Base-by-base conservation (phyloP, 495 filamentous ascomycete genomes). In the Podospora tetraspora region DNA sequence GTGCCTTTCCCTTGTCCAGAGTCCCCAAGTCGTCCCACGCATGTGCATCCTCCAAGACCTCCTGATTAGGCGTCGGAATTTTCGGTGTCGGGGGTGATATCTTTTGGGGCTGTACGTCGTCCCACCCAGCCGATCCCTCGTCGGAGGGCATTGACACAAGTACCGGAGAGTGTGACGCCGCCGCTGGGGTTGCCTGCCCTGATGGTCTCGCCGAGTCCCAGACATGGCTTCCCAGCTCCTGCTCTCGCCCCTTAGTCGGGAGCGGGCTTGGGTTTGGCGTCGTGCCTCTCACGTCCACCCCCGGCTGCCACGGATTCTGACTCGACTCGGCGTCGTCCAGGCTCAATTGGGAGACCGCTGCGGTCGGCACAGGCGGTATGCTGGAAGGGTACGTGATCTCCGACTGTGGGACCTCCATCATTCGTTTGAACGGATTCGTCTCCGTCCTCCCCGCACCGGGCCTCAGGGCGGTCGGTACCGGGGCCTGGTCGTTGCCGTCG, bases 391-490 rank as follows among this genome's bases (percentile, higher is more conserved):
- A 57, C 56, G 66, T 43, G 21, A 19, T 11, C 59, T 24, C 59
- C 22, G 57, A 24, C 27, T 34, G 63, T 25, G 12, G 52, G 22
- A 61, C 72, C 61, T 60, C 59, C 25, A 65, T 65, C 43, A 25
- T 58, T 32, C 80, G 79, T 69, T 82, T 83, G 74, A 84, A 86
- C 3, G 84, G 84, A 63, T 86, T 86, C n/a, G 84, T 85, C 66
- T 83, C 81, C 43, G 72, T 66, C 25, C 76, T 78, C 11, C 69
- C 76, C 60, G 65, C 73, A 64, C 77, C 78, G 0, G 79, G 80
- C 68, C 76, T 71, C 27, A 81, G 73, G 27, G 72, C 66, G 30
- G 68, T 71, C 9, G 79, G 81, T 27, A 82, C 73, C 16, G 72
- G 66, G 27, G 66, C 57, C 11, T 69, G 25, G 16, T 69, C 57